phyloP scores from a whole-genome alignment of 345 rosid species.

The Toxicodendron radicans region DNA sequence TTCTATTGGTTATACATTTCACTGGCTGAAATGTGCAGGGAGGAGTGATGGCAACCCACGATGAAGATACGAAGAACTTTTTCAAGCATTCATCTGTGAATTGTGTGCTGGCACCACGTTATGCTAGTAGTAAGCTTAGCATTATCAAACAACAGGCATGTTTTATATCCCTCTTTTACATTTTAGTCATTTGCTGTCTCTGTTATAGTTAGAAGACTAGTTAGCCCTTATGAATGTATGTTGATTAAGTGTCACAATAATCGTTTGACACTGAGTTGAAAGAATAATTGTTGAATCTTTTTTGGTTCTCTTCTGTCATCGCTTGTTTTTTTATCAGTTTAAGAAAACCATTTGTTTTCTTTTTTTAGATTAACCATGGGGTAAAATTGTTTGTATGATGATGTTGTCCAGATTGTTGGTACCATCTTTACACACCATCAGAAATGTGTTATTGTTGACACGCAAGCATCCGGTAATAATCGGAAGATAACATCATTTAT shows the following conservation, averaged over 20 bases:
- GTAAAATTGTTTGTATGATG: constrained; percentile 23
- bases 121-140: constrained; percentile 81
- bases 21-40: constrained; percentile 37
- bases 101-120: constrained; percentile 83
- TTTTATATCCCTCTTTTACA: not conserved
- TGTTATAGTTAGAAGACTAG: not conserved
- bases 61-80: constrained; percentile 84
- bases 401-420: constrained; percentile 70
- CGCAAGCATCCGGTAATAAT: constrained; percentile 67
- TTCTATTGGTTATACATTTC: no score
- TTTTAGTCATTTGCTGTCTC: constrained; percentile 20
- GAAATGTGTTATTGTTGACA: constrained; percentile 84
- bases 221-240: not conserved
- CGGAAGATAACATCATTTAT: constrained; percentile 82
- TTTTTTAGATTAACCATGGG: not conserved
- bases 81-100: constrained; percentile 92
- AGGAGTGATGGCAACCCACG: constrained; percentile 91
- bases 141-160: constrained; percentile 76
- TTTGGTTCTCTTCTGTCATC: constrained; percentile 1
- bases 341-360: no score
- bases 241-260: not conserved
- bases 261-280: not conserved
- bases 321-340: constrained; percentile 1
- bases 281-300: not conserved
- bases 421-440: constrained; percentile 94